Percentiles rank a stretch among this genome's conserved stretches.
Evolutionary conservation across 179 eudicot species (phyloP).

Genomic region (Patellifolia procumbens): DNA sequence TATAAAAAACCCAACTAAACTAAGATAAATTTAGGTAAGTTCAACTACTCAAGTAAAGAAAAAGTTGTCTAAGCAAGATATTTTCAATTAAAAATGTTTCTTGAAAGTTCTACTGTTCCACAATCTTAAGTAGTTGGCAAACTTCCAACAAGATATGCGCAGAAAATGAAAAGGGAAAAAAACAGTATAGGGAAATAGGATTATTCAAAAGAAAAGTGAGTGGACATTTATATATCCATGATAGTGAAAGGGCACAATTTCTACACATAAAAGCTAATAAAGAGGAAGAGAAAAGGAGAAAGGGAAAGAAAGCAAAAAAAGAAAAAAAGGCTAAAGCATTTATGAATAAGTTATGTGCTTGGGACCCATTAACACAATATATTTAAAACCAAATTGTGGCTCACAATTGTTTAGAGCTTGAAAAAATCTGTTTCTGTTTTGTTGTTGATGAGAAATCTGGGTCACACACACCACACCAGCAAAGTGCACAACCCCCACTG

Average conservation of each 20-base stretch:
- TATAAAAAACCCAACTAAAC: neutral
- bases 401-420: conserved; percentile 22
- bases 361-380: conserved; percentile 34
- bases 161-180: neutral
- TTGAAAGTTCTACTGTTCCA: conserved; percentile 14
- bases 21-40: neutral
- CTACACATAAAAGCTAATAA: conserved; percentile 28
- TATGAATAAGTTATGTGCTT: conserved; percentile 26
- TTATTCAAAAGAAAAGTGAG: conserved; percentile 10
- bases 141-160: conserved; percentile 16
- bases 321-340: conserved; percentile 35
- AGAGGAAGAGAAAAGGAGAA: conserved; percentile 18
- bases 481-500: neutral
- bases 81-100: conserved; percentile 15
- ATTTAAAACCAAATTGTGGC: conserved; percentile 44
- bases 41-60: neutral
- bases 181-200: neutral
- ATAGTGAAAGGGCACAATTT: conserved; percentile 37
- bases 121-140: conserved; percentile 2
- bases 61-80: neutral
- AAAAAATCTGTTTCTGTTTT: conserved; percentile 20
- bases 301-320: conserved; percentile 27
- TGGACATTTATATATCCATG: conserved; percentile 27
- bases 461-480: neutral
- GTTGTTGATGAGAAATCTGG: conserved; percentile 11